Conservation (phyloP, 768 basidiomycete genomes). For the Amanita thiersii region DNA sequence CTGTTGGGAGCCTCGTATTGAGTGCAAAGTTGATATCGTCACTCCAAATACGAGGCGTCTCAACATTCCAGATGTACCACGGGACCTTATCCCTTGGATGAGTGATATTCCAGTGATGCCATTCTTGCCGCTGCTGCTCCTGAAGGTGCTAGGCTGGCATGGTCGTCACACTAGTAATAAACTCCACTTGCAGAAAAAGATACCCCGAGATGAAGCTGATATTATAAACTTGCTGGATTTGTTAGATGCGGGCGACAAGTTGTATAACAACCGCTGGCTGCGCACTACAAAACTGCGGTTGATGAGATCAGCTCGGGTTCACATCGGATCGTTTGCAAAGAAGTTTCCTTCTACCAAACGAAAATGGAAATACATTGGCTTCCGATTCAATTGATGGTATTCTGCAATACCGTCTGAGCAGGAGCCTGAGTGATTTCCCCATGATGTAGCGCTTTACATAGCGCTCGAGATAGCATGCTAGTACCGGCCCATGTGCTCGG, state of each 20-base stretch:
- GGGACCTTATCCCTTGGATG: constrained; percentile 7
- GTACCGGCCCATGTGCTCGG: too few species aligned
- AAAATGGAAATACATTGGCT: constrained; percentile 17
- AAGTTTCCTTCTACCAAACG: constrained; percentile 11
- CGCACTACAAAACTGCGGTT: constrained; percentile 23
- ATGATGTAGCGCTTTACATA: too few species aligned
- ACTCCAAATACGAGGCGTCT: constrained; percentile 25
- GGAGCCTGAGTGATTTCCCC: too few species aligned
- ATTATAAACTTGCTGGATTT: constrained; percentile 31
- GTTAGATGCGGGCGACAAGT: constrained; percentile 17
- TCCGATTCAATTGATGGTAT: too few species aligned
- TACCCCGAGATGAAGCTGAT: constrained; percentile 30
- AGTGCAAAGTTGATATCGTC: constrained; percentile 30
- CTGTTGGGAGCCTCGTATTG: constrained; percentile 9
- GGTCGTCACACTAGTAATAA: constrained; percentile 26
- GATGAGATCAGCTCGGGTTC: constrained; percentile 16
- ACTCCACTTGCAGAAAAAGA: constrained; percentile 26
- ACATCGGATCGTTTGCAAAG: constrained; percentile 17
- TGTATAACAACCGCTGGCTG: constrained; percentile 19
- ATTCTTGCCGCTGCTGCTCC: constrained; percentile 26
- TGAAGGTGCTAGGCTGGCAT: constrained; percentile 35
- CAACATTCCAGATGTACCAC: constrained; percentile 10
- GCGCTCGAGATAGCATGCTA: too few species aligned
- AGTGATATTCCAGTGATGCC: constrained; percentile 33
- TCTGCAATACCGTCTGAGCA: too few species aligned